These are phyloP conservation scores for Pichia terricola DNA, from an alignment of 1,139 yeast species.

Conservation along the genomic window DNA sequence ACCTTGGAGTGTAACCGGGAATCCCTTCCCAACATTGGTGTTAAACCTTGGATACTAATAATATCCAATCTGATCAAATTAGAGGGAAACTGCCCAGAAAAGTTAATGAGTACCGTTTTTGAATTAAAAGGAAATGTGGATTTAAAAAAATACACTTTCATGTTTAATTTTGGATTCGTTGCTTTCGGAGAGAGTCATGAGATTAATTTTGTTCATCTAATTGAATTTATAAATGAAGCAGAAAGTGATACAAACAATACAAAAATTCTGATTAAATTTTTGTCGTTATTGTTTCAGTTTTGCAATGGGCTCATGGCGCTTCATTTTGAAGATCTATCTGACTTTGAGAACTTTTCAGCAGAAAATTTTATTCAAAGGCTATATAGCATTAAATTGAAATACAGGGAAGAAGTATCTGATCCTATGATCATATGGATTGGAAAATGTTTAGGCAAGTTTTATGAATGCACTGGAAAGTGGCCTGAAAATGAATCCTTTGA, in stretches of 20 bases:
- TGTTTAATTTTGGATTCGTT: constrained; percentile 2
- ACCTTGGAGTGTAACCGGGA: constrained; percentile 5
- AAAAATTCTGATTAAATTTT: background rate
- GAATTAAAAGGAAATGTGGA: background rate
- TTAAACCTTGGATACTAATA: background rate
- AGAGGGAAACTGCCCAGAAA: background rate
- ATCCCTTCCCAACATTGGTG: background rate
- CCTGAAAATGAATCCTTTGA: constrained; percentile 12
- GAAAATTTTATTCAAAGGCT: constrained; percentile 11
- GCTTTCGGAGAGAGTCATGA: background rate
- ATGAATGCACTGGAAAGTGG: constrained; percentile 24
- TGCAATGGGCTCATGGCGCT: background rate
- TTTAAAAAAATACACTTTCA: background rate
- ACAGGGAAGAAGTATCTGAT: constrained; percentile 6
- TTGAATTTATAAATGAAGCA: too few relatives aligned
- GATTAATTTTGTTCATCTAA: background rate
- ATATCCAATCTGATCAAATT: background rate
- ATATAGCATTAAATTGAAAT: constrained; percentile 12
- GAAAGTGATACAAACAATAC: background rate
- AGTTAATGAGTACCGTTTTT: background rate
- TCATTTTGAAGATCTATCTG: background rate
- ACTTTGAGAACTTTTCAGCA: background rate
- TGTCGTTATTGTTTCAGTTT: constrained; percentile 7
- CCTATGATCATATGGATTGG: constrained; percentile 34
- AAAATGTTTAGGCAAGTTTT: constrained; percentile 34